Percentiles rank a stretch among this genome's conserved stretches.
These are phyloP conservation scores for Cydonia oblonga DNA, from an alignment of 331 rosid species.

Conservation along the genomic window DNA sequence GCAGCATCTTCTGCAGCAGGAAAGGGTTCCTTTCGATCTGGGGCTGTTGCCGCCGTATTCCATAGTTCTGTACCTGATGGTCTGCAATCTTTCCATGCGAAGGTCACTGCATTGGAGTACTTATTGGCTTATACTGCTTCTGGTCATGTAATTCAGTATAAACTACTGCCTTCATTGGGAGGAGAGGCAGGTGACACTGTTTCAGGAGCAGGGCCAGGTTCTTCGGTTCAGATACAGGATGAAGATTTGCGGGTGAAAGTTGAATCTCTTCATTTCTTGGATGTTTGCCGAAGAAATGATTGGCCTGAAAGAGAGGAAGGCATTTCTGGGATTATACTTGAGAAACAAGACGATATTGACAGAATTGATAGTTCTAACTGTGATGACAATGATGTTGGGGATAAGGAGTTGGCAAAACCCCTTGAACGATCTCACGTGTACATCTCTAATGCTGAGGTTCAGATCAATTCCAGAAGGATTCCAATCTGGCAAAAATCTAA, in stretches of 20 bases:
- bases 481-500: slow-evolving; percentile 74
- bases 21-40: slow-evolving; percentile 59
- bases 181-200: slow-evolving; percentile 48
- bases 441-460: slow-evolving; percentile 75
- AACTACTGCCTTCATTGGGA: slow-evolving; percentile 52
- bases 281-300: slow-evolving; percentile 66
- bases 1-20: slow-evolving; percentile 77
- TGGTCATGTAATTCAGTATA: slow-evolving; percentile 68
- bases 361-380: slow-evolving; percentile 36
- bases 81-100: slow-evolving; percentile 24
- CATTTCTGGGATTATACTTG: slow-evolving; percentile 32
- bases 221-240: slow-evolving; percentile 52
- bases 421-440: slow-evolving; percentile 45
- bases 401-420: slow-evolving; percentile 25
- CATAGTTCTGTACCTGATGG: slow-evolving; percentile 43
- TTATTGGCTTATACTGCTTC: slow-evolving; percentile 65
- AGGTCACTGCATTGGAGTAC: slow-evolving; percentile 57
- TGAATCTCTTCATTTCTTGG: slow-evolving; percentile 90
- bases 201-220: slow-evolving; percentile 30
- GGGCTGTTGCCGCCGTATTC: slow-evolving; percentile 74
- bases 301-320: slow-evolving; percentile 78
- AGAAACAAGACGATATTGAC: slow-evolving; percentile 31
- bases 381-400: slow-evolving; percentile 34
- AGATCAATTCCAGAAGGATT: slow-evolving; percentile 57
- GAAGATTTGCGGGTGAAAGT: slow-evolving; percentile 76